A percentile compares a stretch with the other conserved stretches of the same genome.
phyloP scores from a whole-genome alignment of 345 rosid genomes.

The Syzygium grande region DNA sequence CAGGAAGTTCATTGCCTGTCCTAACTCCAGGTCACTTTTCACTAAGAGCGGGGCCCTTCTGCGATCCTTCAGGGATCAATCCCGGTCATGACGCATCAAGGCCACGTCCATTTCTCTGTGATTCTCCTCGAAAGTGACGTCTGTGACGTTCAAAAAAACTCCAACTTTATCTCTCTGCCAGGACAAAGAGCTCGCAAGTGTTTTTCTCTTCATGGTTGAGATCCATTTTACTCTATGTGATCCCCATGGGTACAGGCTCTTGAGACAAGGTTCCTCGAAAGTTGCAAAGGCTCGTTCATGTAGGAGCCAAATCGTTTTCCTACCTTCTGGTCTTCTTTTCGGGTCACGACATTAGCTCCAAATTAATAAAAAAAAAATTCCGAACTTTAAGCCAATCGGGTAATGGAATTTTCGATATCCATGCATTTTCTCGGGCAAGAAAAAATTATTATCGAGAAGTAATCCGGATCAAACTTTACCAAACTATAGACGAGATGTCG shows the following conservation, averaged over 20 bases:
- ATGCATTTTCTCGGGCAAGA: neutral
- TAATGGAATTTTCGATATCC: neutral
- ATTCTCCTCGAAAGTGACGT: neutral
- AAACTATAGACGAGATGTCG: neutral
- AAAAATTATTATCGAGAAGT: accelerated
- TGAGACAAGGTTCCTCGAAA: neutral
- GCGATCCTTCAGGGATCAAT: neutral
- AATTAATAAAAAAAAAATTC: neutral
- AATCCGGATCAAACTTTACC: neutral
- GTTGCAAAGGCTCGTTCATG: neutral
- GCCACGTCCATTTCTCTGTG: neutral
- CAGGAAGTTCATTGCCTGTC: neutral
- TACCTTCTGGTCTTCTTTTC: neutral
- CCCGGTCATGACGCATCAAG: neutral
- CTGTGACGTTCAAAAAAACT: neutral
- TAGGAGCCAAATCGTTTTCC: neutral
- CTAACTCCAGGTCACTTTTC: neutral
- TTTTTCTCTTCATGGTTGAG: neutral
- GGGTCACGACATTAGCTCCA: too few species aligned
- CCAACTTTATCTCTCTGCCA: neutral
- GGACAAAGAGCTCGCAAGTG: neutral
- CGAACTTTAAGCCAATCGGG: neutral
- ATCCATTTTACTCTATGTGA: neutral
- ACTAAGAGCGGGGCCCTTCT: neutral
- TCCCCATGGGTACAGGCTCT: neutral